Conservation (phyloP, 352 stramenopile species). For the Albugo laibachii region DNA sequence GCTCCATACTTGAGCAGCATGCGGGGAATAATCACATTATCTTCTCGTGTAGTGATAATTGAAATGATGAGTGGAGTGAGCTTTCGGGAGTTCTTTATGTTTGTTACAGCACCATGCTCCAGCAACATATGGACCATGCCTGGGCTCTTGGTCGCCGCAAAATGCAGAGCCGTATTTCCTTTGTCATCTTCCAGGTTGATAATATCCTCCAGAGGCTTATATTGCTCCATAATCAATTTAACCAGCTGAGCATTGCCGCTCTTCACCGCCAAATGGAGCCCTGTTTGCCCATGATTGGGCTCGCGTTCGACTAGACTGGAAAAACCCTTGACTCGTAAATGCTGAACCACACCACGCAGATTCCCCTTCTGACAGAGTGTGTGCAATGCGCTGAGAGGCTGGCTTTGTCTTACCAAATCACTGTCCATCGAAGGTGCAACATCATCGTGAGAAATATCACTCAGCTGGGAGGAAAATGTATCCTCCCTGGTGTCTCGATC, state of each 20-base stretch:
- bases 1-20: slow-evolving; percentile 78
- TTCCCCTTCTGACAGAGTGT: slow-evolving; percentile 67
- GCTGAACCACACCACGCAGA: slow-evolving; percentile 49
- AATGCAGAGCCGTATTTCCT: slow-evolving; percentile 71
- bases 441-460: neutral
- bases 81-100: slow-evolving; percentile 74
- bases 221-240: slow-evolving; percentile 69
- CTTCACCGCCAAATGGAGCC: slow-evolving; percentile 63
- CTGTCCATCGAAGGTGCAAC: slow-evolving; percentile 21
- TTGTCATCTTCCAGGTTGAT: slow-evolving; percentile 77
- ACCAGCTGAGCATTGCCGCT: slow-evolving; percentile 64
- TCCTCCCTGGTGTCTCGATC: too few relatives aligned
- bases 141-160: slow-evolving; percentile 69
- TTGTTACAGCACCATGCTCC: slow-evolving; percentile 57
- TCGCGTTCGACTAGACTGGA: slow-evolving; percentile 48
- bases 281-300: slow-evolving; percentile 68
- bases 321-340: slow-evolving; percentile 45
- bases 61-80: slow-evolving; percentile 74
- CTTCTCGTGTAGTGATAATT: slow-evolving; percentile 68
- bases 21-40: slow-evolving; percentile 63
- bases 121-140: slow-evolving; percentile 65
- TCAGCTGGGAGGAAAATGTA: too few relatives aligned
- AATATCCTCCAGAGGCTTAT: slow-evolving; percentile 53
- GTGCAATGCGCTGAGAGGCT: slow-evolving; percentile 59
- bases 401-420: slow-evolving; percentile 43